A percentile compares a stretch with the other conserved stretches of the same genome.
phyloP scores from a whole-genome alignment of 495 filamentous ascomycete species.

The Neurospora terricola region DNA sequence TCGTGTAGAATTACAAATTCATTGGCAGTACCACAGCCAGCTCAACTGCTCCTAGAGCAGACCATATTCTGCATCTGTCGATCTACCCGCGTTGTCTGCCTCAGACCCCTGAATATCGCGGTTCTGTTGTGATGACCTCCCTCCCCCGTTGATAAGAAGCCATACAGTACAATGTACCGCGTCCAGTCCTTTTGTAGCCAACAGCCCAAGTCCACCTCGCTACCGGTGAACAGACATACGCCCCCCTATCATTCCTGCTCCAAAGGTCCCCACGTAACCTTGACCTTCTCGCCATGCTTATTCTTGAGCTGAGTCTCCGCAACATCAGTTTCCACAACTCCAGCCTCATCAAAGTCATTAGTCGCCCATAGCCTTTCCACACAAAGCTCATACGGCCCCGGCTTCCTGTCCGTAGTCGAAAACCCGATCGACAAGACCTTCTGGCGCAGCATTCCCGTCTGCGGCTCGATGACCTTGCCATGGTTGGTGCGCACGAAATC shows the following conservation, averaged over 20 bases:
- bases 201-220: background rate
- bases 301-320: conserved; percentile 25
- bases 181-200: background rate
- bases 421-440: conserved; percentile 79
- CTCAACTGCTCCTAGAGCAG: background rate
- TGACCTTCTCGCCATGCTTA: conserved; percentile 36
- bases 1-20: background rate
- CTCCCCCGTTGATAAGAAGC: background rate
- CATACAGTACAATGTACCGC: background rate
- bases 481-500: conserved; percentile 93
- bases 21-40: background rate
- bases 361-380: conserved; percentile 82
- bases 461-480: conserved; percentile 82
- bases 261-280: conserved; percentile 27
- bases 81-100: background rate
- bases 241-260: background rate
- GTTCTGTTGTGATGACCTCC: background rate
- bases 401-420: conserved; percentile 77
- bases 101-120: background rate
- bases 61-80: background rate
- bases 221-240: background rate
- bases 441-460: conserved; percentile 74
- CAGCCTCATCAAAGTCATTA: conserved; percentile 40
- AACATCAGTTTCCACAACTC: conserved; percentile 4
- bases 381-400: conserved; percentile 74